Base-by-base conservation (phyloP, 2,329 filamentous ascomycete species). In the Aspergillus texensis region DNA sequence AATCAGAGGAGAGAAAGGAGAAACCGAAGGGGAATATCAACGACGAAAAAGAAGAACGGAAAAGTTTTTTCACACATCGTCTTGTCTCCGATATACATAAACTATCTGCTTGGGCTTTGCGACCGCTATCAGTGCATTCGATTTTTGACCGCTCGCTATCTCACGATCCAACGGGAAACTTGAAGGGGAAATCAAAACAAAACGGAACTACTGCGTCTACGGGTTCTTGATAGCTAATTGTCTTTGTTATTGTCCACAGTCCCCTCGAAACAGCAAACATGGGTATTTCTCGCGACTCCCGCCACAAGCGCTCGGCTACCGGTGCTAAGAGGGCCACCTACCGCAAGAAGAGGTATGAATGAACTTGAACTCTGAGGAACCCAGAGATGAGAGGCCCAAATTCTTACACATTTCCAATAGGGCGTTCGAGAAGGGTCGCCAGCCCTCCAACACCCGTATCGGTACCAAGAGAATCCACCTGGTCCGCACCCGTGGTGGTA, bases 401-500 rank as follows among this genome's bases (percentile, higher is more conserved):
- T 90, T 91, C 89, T 91, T 86, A 91, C 88, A 54, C 79, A 61
- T 78, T 69, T 70, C 84, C 78, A 87, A 89, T 93, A 99, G 95
- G 94, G 96, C 94, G 89, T 99, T 99, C 92, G 96, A 99, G 91
- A 93, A 94, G 85, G 95, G 95, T 84, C 94, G 95, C 83, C 95
- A 99, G 89, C 92, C 94, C 82, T 93, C 95, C 88, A 96, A 95
- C 90, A 99, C 95, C 86, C 92, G 94, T 91, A 98, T 99, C 84
- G 95, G 96, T 79, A 80, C 90, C 82, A 97, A 97, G 91, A 91
- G 93, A 83, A 90, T 97, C 84, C 93, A 97, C 87, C 89, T 95
- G 80, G 93, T 97, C 85, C 94, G 93, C 85, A 96, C 93, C 79
- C 94, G 94, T 82, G 93, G 95, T 83, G 95, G 95, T 77, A 99